Percentiles rank a stretch among this genome's conserved stretches.
Conservation (phyloP, 2,329 filamentous ascomycete genomes). For the Epichloe hybrida region DNA sequence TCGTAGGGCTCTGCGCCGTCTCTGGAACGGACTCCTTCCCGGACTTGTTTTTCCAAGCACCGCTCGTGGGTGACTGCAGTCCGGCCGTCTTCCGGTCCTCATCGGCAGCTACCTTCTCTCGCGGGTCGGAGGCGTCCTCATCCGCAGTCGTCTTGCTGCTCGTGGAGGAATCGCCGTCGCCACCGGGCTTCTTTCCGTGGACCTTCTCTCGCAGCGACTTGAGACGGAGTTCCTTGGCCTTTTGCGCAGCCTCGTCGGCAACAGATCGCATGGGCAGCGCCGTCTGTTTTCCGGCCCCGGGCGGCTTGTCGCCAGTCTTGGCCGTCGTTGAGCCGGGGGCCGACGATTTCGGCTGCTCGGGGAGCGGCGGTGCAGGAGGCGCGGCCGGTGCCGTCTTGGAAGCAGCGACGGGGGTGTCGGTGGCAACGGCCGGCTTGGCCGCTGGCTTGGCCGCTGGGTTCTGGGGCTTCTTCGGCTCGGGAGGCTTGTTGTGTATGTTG, state of each 20-base stretch:
- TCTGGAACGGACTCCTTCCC: conserved; percentile 6
- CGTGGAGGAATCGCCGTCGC: conserved; percentile 3
- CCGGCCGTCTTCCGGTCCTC: conserved; percentile 12
- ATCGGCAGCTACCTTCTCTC: conserved; percentile 6
- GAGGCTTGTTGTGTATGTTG: conserved; percentile 37
- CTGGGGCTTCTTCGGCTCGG: conserved; percentile 21
- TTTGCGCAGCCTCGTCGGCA: conserved; percentile 52
- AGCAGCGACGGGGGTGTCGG: conserved; percentile 6
- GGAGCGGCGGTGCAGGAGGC: conserved; percentile 6
- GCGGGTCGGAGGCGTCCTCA: neutral
- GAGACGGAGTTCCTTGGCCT: conserved; percentile 46
- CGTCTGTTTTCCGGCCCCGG: conserved; percentile 8
- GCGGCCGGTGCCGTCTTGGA: conserved; percentile 10
- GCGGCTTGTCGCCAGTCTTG: conserved; percentile 14
- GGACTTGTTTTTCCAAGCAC: conserved; percentile 4
- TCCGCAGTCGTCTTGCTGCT: neutral
- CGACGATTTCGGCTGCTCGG: conserved; percentile 12
- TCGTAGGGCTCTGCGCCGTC: conserved; percentile 7
- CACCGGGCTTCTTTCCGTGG: conserved; percentile 29
- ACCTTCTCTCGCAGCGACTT: conserved; percentile 41
- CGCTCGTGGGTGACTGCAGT: conserved; percentile 13
- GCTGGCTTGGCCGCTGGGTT: conserved; percentile 14
- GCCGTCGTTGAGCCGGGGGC: conserved; percentile 8
- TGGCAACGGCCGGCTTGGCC: conserved; percentile 11
- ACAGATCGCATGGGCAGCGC: conserved; percentile 36